Percentiles rank a stretch among this genome's conserved stretches.
Evolutionary conservation across 1,284 basidiomycete species (phyloP).

Genomic region (Ustilago sp.): DNA sequence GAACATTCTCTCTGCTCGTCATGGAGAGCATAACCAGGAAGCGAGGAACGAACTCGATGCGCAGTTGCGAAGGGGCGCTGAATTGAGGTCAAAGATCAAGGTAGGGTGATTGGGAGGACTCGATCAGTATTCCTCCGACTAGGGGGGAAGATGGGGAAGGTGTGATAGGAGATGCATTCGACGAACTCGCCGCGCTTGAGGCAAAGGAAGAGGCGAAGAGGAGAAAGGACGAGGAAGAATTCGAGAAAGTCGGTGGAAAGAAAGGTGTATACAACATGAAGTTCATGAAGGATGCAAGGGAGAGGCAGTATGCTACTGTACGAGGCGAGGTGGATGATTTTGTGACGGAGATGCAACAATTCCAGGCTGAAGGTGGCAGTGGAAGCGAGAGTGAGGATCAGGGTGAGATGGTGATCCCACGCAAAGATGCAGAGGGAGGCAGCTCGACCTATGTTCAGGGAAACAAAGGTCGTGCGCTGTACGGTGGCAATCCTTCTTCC

Average conservation of each 20-base stretch:
- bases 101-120: slow-evolving; percentile 37
- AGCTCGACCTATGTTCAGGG: slow-evolving; percentile 35
- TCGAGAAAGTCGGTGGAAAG: slow-evolving; percentile 49
- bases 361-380: slow-evolving; percentile 18
- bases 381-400: slow-evolving; percentile 27
- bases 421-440: slow-evolving; percentile 8
- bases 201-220: slow-evolving; percentile 40
- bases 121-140: slow-evolving; percentile 32
- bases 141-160: slow-evolving; percentile 2
- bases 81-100: slow-evolving; percentile 60
- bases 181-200: slow-evolving; percentile 57
- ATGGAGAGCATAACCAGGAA: slow-evolving; percentile 51
- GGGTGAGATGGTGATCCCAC: slow-evolving; percentile 19
- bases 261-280: slow-evolving; percentile 68
- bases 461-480: slow-evolving; percentile 58
- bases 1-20: slow-evolving; percentile 36
- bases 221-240: slow-evolving; percentile 40
- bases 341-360: slow-evolving; percentile 41
- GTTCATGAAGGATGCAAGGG: slow-evolving; percentile 69
- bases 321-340: slow-evolving; percentile 57
- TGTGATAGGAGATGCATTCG: slow-evolving; percentile 44
- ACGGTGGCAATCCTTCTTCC: slow-evolving; percentile 30
- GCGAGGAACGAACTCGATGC: slow-evolving; percentile 64
- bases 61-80: slow-evolving; percentile 54
- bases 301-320: slow-evolving; percentile 49